Evolutionary conservation across 192 early-diverging fungal species (phyloP).

Genomic region (Diversispora eburnea): DNA sequence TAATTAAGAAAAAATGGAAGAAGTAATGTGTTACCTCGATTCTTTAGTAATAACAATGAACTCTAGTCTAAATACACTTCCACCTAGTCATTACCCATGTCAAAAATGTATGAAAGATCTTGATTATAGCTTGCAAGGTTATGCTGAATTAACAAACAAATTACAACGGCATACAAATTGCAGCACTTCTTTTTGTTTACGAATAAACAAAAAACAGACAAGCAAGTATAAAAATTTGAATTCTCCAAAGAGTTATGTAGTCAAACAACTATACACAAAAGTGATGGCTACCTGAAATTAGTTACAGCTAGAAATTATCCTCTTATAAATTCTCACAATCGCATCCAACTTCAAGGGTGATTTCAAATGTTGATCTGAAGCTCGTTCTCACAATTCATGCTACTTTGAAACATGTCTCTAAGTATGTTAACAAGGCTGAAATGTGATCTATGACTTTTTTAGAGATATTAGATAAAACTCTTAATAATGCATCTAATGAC

Average conservation of each 20-base stretch:
- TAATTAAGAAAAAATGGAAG: neutral
- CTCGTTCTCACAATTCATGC: neutral
- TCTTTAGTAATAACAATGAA: slow-evolving; percentile 2
- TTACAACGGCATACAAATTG: neutral
- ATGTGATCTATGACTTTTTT: neutral
- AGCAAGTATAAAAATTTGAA: neutral
- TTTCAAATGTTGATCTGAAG: neutral
- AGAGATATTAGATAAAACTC: neutral
- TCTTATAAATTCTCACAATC: neutral
- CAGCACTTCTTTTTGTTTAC: neutral
- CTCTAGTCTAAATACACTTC: neutral
- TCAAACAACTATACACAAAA: neutral
- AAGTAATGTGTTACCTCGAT: neutral
- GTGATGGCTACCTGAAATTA: neutral
- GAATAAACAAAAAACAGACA: neutral
- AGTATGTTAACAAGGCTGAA: slow-evolving; percentile 8
- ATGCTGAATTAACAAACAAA: slow-evolving; percentile 8
- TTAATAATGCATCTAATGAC: neutral
- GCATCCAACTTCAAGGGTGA: slow-evolving; percentile 1
- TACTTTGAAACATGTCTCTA: neutral
- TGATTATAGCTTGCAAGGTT: neutral
- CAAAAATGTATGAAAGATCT: neutral
- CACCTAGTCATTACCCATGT: neutral
- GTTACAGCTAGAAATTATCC: slow-evolving; percentile 6
- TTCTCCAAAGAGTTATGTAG: neutral